A percentile compares a stretch with the other conserved stretches of the same genome.
Conservation (phyloP, 495 filamentous ascomycete genomes). For the Hypomontagnella submonticulosa region DNA sequence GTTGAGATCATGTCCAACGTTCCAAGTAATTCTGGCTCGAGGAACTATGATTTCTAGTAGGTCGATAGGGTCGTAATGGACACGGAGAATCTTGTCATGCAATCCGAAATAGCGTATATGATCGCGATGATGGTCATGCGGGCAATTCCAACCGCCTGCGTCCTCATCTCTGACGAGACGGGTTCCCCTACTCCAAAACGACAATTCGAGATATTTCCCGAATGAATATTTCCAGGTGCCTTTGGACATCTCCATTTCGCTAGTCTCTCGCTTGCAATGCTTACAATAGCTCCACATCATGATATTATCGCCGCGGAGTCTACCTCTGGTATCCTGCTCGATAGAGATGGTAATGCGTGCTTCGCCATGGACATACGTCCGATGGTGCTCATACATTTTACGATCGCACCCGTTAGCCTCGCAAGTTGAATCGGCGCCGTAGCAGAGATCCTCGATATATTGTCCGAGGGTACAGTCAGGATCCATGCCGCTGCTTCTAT, state of each 20-base stretch:
- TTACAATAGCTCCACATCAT: constrained; percentile 99
- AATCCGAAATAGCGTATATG: constrained; percentile 93
- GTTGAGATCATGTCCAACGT: constrained; percentile 90
- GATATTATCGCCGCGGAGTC: constrained; percentile 73
- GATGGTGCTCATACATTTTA: constrained; percentile 91
- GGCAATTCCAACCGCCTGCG: constrained; percentile 63
- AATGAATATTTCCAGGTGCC: constrained; percentile 99
- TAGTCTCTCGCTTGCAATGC: constrained; percentile 87
- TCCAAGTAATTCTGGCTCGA: constrained; percentile 90
- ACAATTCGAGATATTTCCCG: constrained; percentile 95
- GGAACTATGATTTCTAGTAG: constrained; percentile 97
- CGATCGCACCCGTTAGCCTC: constrained; percentile 86
- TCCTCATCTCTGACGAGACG: constrained; percentile 77
- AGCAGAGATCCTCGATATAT: constrained; percentile 92
- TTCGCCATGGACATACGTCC: constrained; percentile 97
- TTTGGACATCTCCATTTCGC: constrained; percentile 91
- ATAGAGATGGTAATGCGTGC: constrained; percentile 91
- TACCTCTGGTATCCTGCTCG: constrained; percentile 67
- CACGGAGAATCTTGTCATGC: constrained; percentile 81
- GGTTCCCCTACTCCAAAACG: constrained; percentile 91
- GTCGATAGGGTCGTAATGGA: constrained; percentile 92
- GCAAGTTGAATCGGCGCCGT: constrained; percentile 77
- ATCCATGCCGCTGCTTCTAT: constrained; percentile 68
- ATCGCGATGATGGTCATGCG: constrained; percentile 91
- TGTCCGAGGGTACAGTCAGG: constrained; percentile 93